phyloP scores from a whole-genome alignment of 1,284 basidiomycete species.

The Apiotrichum domesticum region DNA sequence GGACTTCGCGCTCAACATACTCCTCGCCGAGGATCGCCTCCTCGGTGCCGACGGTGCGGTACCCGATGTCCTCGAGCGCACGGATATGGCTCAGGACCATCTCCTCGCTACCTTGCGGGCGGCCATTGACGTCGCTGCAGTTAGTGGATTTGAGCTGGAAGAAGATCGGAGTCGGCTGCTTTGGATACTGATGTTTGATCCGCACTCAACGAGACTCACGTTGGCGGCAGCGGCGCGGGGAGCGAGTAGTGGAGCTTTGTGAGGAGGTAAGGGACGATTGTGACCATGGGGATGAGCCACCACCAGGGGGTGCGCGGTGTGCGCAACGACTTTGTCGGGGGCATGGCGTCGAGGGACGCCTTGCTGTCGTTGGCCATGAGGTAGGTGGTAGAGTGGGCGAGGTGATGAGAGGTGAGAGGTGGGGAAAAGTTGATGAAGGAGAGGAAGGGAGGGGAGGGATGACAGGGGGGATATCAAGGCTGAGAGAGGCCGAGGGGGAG shows the following conservation, averaged over 20 bases:
- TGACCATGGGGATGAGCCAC: slow-evolving; percentile 25
- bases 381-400: not conserved
- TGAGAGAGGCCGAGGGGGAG: no score
- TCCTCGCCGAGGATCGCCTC: slow-evolving; percentile 80
- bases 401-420: not conserved
- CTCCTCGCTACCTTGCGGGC: slow-evolving; percentile 36
- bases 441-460: no score
- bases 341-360: not conserved
- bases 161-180: no score
- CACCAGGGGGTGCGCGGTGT: slow-evolving; percentile 8
- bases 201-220: slow-evolving; percentile 11
- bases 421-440: not conserved
- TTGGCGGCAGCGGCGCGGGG: slow-evolving; percentile 26
- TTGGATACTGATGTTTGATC: no score
- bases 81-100: slow-evolving; percentile 38
- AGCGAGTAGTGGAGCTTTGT: slow-evolving; percentile 34
- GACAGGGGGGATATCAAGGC: no score
- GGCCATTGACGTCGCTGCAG: slow-evolving; percentile 25
- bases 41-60: slow-evolving; percentile 81
- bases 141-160: no score
- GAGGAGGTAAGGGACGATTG: slow-evolving; percentile 28
- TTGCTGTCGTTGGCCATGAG: not conserved
- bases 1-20: slow-evolving; percentile 69
- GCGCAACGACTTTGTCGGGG: no score
- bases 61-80: slow-evolving; percentile 70